Conservation (phyloP, 2,329 filamentous ascomycete genomes). For the Hirsutella minnesotensis region DNA sequence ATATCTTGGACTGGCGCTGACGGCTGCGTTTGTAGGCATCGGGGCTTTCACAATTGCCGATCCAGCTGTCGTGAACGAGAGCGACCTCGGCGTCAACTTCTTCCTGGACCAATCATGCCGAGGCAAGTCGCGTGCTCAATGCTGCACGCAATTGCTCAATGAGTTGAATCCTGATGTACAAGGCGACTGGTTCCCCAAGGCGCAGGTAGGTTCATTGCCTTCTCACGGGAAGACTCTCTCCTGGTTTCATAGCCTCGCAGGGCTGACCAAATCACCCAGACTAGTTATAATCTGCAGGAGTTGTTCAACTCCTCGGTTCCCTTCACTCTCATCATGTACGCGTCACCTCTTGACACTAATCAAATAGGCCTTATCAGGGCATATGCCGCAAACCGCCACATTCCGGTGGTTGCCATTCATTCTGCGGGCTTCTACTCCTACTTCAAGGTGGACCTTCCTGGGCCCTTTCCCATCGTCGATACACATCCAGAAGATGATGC, state of each 20-base stretch:
- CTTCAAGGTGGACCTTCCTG: constrained; percentile 67
- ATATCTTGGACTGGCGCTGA: not conserved
- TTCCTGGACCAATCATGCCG: constrained; percentile 74
- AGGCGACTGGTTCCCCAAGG: constrained; percentile 54
- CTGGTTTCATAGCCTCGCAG: not conserved
- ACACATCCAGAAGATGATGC: constrained; percentile 86
- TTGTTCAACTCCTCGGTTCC: constrained; percentile 26
- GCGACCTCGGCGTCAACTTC: constrained; percentile 91
- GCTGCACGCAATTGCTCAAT: constrained; percentile 62
- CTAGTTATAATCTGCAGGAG: constrained; percentile 19
- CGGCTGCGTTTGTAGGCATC: constrained; percentile 43
- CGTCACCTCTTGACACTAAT: constrained; percentile 33
- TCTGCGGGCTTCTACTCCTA: constrained; percentile 88
- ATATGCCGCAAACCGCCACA: constrained; percentile 42
- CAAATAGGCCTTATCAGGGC: constrained; percentile 31
- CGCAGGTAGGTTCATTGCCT: constrained; percentile 19
- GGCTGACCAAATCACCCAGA: not conserved
- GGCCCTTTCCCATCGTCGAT: constrained; percentile 85
- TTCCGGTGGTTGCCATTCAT: constrained; percentile 71
- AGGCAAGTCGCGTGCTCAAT: constrained; percentile 66
- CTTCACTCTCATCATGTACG: constrained; percentile 45
- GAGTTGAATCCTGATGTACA: constrained; percentile 91
- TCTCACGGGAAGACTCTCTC: no score
- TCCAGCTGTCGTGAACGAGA: constrained; percentile 60
- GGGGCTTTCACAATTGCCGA: constrained; percentile 89